Conservation (phyloP, 2,329 filamentous ascomycete genomes). For the Colletotrichum musae region DNA sequence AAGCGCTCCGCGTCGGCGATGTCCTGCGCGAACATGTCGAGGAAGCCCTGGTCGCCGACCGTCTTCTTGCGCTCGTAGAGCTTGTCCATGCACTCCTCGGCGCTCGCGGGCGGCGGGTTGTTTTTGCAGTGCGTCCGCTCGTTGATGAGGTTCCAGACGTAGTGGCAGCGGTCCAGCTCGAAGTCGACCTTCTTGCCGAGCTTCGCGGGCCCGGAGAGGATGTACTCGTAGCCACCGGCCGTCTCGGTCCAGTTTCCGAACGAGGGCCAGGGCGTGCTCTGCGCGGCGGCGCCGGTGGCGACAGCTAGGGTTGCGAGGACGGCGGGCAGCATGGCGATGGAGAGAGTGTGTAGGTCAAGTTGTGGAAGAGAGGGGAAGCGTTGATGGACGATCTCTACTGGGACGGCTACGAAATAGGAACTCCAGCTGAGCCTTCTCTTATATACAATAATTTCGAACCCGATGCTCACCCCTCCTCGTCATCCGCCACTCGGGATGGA, state of each 20-base stretch:
- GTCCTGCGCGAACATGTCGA: slow-evolving; percentile 45
- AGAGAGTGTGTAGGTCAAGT: neutral
- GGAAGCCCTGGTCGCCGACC: slow-evolving; percentile 44
- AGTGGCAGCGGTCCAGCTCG: slow-evolving; percentile 40
- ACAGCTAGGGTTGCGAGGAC: neutral
- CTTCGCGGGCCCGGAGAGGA: slow-evolving; percentile 33
- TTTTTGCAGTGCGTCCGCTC: neutral
- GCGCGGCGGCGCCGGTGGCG: neutral
- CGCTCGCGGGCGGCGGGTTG: neutral
- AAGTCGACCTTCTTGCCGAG: slow-evolving; percentile 36
- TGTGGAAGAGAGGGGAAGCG: neutral
- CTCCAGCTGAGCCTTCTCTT: neutral
- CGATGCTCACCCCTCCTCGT: neutral
- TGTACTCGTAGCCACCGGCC: slow-evolving; percentile 20
- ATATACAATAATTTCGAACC: neutral
- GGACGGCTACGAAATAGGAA: no score
- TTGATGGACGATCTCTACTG: no score
- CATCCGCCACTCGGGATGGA: neutral
- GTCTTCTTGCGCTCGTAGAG: slow-evolving; percentile 44
- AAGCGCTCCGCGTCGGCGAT: slow-evolving; percentile 44
- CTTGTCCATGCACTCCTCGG: slow-evolving; percentile 23
- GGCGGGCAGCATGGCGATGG: slow-evolving; percentile 7
- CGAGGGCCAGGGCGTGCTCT: slow-evolving; percentile 23
- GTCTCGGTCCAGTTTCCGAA: slow-evolving; percentile 37
- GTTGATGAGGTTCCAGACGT: slow-evolving; percentile 26